Base-by-base conservation (phyloP, 148 eudicot species). In the Vaccinium macrocarpon region DNA sequence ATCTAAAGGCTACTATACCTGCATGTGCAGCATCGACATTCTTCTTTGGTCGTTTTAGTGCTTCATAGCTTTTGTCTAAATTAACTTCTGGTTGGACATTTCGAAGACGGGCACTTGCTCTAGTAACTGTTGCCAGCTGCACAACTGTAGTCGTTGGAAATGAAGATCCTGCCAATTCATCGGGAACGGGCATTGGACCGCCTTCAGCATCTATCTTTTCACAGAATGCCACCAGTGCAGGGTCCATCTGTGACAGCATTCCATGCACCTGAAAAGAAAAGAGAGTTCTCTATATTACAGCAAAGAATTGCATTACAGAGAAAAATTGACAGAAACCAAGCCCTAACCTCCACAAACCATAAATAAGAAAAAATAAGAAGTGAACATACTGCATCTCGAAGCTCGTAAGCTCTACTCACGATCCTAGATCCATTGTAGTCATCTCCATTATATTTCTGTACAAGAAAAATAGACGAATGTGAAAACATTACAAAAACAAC, bases 391-490 rank as follows among this genome's bases (percentile, higher is more conserved):
- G 98, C 86, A 91, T 97, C 99, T 81, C 98, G 98, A 86, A 97
- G 98, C 83, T 97, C 99, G 81, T 92, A 84, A 79, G 99, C 99
- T 91, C 99, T 90, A 88, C 99, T 97, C 78, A 97, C 99, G 86
- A 97, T 97, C 86, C 99, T 92, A 83, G 99, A 94, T 87, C 99
- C 99, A 86, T 93, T 97, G 90, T 97, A 97, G 87, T 97, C 99
- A 86, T 97, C 93, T 83, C 99, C 97, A 55, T 97, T 97, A 82
- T 97, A 97, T 81, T 81, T 94, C 99, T 97, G 92, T 50, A 55
- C 29, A 18, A 70, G 29, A 68, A 46, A 48, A 32, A 80, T 42
- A 2, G 5, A 84, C 68, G 8, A 71, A 79, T 13, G 81, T 32
- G 81, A 19, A 52, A 53, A 64, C 48, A 64, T 51, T 51, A 81